Base-by-base conservation (phyloP, 2,329 filamentous ascomycete species). In the Aureobasidium sp. region DNA sequence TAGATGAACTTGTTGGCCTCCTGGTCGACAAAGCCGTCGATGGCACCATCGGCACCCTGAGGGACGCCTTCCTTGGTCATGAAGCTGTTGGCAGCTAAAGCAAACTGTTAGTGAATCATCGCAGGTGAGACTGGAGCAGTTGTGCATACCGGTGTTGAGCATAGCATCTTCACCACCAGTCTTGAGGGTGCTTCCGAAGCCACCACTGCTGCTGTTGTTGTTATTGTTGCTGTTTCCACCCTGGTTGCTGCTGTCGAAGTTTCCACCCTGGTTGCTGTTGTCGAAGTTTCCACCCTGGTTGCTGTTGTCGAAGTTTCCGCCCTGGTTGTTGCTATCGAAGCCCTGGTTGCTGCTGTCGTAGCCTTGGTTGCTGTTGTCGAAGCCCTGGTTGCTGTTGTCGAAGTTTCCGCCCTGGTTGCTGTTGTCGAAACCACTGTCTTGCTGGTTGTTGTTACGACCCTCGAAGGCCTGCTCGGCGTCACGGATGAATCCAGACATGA, bases 21-120 rank as follows among this genome's bases (percentile, higher is more conserved):
- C 48, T 57, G 37, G 52, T 65, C 63, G 41, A 65, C 61, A 25
- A 52, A 53, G 25, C 52, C 52, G 50, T 65, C 64, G 42, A 65
- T 49, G 11, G 53, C 37, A n/a, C 49, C 36, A 52, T 66, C 65
- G 13, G 59, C 62, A 15, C 65, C 64, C 15, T 39, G 21, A 27
- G 65, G 65, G 7, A 66, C 63, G 45, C 65, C 65, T 29, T 66
- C 65, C 59, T 66, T 66, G 62, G 30, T 66, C 54, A 63, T 25
- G 62, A 66, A 66, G 9, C 16, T 44, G 63, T 66, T 66, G 52
- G 65, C 61, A 49, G 65, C 64, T 66, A 52, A 37, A 15, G 37
- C 10, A 21, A 13, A 25, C 36, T 32, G n/a, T 49, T 42, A 34
- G 25, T 34, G 1, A 9, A 3, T 15, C 41, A 44, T 34, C 41